Percentiles rank a stretch among this genome's conserved stretches.
Evolutionary conservation across 306 rosid genomes (phyloP).

Genomic region (Cucumis melo): DNA sequence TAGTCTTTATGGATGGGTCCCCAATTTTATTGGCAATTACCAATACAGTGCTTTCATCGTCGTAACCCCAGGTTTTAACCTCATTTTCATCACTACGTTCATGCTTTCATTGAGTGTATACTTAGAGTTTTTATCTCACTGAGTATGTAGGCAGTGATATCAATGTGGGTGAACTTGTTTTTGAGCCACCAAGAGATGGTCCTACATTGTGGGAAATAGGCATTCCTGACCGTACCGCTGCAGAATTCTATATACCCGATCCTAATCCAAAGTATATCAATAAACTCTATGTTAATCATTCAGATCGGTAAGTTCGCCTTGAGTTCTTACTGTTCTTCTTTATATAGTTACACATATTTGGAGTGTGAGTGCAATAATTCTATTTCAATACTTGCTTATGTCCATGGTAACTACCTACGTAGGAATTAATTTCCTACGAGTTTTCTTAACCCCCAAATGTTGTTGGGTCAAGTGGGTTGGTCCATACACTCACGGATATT

Average conservation of each 20-base stretch:
- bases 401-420: neutral
- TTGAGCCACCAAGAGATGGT: constrained; percentile 71
- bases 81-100: neutral
- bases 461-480: too few species aligned
- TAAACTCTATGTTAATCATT: constrained; percentile 59
- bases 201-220: constrained; percentile 95
- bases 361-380: neutral
- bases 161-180: constrained; percentile 45
- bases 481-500: too few species aligned
- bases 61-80: constrained; percentile 44
- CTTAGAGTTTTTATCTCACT: neutral
- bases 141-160: constrained; percentile 33
- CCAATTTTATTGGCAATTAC: constrained; percentile 72
- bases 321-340: neutral
- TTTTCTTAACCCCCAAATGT: too few species aligned
- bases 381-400: neutral
- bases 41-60: constrained; percentile 23
- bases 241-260: constrained; percentile 69
- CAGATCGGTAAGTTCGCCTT: constrained; percentile 41
- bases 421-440: too few species aligned
- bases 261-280: constrained; percentile 70
- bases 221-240: constrained; percentile 78
- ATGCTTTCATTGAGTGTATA: neutral
- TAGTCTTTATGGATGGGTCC: constrained; percentile 61
- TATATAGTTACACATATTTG: neutral